Evolutionary conservation across 148 eudicot species (phyloP).

Genomic region (Arctostaphylos glauca): DNA sequence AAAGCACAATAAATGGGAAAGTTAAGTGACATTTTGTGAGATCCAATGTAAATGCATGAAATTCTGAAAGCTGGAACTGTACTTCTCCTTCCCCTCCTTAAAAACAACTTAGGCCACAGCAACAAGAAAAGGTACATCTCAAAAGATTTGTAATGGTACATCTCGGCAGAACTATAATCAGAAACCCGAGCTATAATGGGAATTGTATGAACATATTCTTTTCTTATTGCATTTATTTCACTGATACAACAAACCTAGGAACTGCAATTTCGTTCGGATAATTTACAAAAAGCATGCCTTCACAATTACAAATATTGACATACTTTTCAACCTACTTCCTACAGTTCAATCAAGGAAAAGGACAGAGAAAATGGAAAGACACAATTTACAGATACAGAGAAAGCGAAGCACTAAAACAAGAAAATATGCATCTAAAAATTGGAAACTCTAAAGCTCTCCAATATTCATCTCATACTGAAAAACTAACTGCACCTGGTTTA

Average conservation of each 20-base stretch:
- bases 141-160: neutral
- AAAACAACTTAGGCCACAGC: neutral
- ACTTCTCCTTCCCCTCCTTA: neutral
- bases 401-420: neutral
- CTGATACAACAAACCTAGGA: neutral
- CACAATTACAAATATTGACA: conserved; percentile 5
- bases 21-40: too few relatives aligned
- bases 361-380: too few relatives aligned
- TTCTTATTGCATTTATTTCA: neutral
- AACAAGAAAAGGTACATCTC: neutral
- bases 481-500: neutral
- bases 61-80: neutral
- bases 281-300: conserved; percentile 13
- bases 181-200: neutral
- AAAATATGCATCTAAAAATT: neutral
- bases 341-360: neutral
- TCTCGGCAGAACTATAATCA: neutral
- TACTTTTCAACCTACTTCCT: neutral
- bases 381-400: neutral
- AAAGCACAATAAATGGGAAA: too few relatives aligned
- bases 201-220: neutral
- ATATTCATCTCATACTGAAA: neutral
- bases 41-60: neutral
- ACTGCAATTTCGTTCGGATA: neutral
- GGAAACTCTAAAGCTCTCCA: conserved; percentile 1